Conservation (phyloP, 495 filamentous ascomycete genomes). For the Aspergillus incahuasiensis region DNA sequence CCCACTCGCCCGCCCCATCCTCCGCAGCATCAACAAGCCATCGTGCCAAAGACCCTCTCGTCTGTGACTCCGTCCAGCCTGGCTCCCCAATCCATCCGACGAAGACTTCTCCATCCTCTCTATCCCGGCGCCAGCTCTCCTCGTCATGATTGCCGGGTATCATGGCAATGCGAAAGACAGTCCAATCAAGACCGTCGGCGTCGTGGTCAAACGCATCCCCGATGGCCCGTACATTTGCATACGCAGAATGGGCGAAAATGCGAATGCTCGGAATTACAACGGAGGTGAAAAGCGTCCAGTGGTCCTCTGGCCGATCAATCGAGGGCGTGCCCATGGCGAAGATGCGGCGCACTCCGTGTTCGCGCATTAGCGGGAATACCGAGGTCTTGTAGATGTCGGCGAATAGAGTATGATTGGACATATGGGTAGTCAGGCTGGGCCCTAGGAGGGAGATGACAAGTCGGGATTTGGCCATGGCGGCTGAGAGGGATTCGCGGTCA, state of each 20-base stretch:
- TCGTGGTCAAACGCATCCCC: not conserved
- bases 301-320: not conserved
- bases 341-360: not conserved
- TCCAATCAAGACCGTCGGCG: slow-evolving; percentile 1
- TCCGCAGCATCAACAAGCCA: slow-evolving; percentile 6
- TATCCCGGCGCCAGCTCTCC: not conserved
- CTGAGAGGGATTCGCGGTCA: not conserved
- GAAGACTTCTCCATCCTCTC: slow-evolving; percentile 1
- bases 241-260: not conserved
- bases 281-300: not conserved
- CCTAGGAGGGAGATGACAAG: slow-evolving; percentile 2
- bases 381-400: not conserved
- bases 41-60: not conserved
- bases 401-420: not conserved
- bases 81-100: not conserved
- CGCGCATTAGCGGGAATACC: slow-evolving; percentile 1
- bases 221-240: not conserved
- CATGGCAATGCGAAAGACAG: not conserved
- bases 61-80: not conserved
- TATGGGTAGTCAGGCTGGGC: not conserved
- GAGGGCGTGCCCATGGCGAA: not conserved
- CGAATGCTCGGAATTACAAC: not conserved
- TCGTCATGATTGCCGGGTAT: not conserved
- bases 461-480: not conserved
- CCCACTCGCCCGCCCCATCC: not conserved